Percentiles rank a stretch among this genome's conserved stretches.
Evolutionary conservation across 2,329 filamentous ascomycete species (phyloP).

Genomic region (Pyrenochaeta sp.): DNA sequence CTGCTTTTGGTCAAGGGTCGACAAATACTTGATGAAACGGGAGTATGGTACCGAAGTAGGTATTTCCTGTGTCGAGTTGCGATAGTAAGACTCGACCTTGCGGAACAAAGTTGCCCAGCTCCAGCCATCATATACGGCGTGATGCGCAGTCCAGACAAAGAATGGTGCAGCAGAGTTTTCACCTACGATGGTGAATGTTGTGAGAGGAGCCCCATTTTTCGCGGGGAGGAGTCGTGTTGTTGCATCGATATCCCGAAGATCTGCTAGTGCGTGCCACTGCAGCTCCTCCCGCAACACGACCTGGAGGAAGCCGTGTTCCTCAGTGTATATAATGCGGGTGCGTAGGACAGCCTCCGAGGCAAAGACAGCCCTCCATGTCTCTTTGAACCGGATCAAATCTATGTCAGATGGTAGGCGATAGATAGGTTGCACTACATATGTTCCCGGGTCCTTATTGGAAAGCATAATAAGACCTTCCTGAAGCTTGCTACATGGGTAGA

Average conservation of each 20-base stretch:
- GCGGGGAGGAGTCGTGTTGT: slow-evolving; percentile 38
- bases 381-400: slow-evolving; percentile 49
- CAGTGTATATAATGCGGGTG: slow-evolving; percentile 51
- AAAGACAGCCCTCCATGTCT: slow-evolving; percentile 57
- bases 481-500: slow-evolving; percentile 43
- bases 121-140: slow-evolving; percentile 50
- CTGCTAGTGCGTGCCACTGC: slow-evolving; percentile 27
- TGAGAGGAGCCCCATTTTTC: slow-evolving; percentile 36
- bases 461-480: slow-evolving; percentile 45
- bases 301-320: slow-evolving; percentile 43
- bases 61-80: slow-evolving; percentile 9
- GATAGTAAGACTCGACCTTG: slow-evolving; percentile 38
- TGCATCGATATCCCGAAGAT: slow-evolving; percentile 36
- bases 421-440: slow-evolving; percentile 49
- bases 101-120: slow-evolving; percentile 36
- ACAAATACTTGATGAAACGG: slow-evolving; percentile 43
- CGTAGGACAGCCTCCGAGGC: slow-evolving; percentile 56
- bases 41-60: slow-evolving; percentile 37
- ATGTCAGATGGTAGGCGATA: slow-evolving; percentile 48
- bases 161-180: slow-evolving; percentile 21
- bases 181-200: slow-evolving; percentile 20
- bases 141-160: slow-evolving; percentile 49
- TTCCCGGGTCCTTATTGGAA: slow-evolving; percentile 41
- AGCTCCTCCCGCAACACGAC: slow-evolving; percentile 37
- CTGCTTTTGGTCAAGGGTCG: slow-evolving; percentile 33